These are phyloP conservation scores for Fraxinus nigra DNA, from an alignment of 305 asterid species.

Conservation along the genomic window DNA sequence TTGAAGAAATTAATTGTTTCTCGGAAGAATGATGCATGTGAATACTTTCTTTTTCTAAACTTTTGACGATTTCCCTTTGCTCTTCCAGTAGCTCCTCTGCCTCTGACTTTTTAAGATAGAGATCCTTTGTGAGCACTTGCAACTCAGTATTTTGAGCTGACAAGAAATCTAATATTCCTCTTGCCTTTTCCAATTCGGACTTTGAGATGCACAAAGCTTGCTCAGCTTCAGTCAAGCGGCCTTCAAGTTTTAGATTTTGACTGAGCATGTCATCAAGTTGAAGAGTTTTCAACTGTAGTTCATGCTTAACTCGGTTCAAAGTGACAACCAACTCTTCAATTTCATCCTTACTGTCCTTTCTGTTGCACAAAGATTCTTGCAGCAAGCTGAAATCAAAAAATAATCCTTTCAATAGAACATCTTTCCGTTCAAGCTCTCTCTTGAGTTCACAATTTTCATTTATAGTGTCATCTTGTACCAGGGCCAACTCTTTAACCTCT, in stretches of 20 bases:
- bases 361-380: constrained; percentile 78
- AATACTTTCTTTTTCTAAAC: constrained; percentile 73
- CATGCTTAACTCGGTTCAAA: constrained; percentile 53
- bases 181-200: constrained; percentile 50
- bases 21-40: constrained; percentile 50
- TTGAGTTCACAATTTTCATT: constrained; percentile 45
- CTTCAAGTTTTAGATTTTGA: constrained; percentile 54
- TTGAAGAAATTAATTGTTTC: constrained; percentile 38
- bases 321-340: constrained; percentile 50
- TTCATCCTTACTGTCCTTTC: constrained; percentile 71
- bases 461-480: constrained; percentile 32
- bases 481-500: constrained; percentile 32
- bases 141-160: constrained; percentile 62
- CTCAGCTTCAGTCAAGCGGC: constrained; percentile 53
- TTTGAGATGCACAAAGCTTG: constrained; percentile 45
- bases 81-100: constrained; percentile 63
- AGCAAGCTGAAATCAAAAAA: constrained; percentile 82
- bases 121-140: constrained; percentile 58
- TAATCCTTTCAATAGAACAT: constrained; percentile 66
- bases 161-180: constrained; percentile 42
- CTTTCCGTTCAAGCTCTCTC: constrained; percentile 65
- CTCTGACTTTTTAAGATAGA: constrained; percentile 63
- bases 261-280: constrained; percentile 50
- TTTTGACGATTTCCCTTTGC: constrained; percentile 52
- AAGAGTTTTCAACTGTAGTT: constrained; percentile 51